A percentile compares a stretch with the other conserved stretches of the same genome.
Evolutionary conservation across 2,329 filamentous ascomycete species (phyloP).

Genomic region (Cladophialophora exuberans): DNA sequence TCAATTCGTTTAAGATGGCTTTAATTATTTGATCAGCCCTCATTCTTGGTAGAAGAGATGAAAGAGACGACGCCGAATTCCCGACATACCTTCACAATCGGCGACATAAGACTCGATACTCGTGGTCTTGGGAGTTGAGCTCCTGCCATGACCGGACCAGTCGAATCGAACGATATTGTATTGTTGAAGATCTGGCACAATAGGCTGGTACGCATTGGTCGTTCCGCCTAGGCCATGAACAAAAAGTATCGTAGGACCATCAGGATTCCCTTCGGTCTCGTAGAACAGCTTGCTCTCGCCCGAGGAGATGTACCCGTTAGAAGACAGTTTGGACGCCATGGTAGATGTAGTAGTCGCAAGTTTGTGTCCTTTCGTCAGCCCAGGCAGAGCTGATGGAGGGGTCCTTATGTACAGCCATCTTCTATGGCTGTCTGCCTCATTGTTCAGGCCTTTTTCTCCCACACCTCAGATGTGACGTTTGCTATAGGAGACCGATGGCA

Average conservation of each 20-base stretch:
- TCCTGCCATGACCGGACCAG: slow-evolving; percentile 59
- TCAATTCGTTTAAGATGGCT: slow-evolving; percentile 12
- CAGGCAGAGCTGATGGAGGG: too few species aligned
- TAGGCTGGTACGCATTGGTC: slow-evolving; percentile 48
- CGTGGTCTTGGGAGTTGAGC: slow-evolving; percentile 50
- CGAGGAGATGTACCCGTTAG: slow-evolving; percentile 4
- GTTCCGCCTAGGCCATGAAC: slow-evolving; percentile 59
- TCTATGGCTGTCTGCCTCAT: background rate
- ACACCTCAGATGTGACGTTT: too few species aligned
- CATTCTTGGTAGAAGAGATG: too few species aligned
- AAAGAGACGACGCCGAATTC: too few species aligned
- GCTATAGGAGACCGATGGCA: too few species aligned
- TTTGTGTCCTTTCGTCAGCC: too few species aligned
- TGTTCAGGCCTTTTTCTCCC: background rate
- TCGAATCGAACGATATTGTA: slow-evolving; percentile 52
- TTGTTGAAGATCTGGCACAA: slow-evolving; percentile 42
- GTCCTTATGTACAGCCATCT: too few species aligned
- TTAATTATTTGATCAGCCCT: background rate
- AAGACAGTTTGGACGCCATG: slow-evolving; percentile 13
- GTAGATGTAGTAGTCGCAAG: too few species aligned
- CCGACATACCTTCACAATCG: slow-evolving; percentile 7
- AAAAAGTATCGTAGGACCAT: slow-evolving; percentile 43
- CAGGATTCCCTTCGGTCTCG: slow-evolving; percentile 12
- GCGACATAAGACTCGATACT: slow-evolving; percentile 16
- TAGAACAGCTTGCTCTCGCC: slow-evolving; percentile 14